Evolutionary conservation across 768 basidiomycete genomes (phyloP).

Genomic region (Mycena latifolia): DNA sequence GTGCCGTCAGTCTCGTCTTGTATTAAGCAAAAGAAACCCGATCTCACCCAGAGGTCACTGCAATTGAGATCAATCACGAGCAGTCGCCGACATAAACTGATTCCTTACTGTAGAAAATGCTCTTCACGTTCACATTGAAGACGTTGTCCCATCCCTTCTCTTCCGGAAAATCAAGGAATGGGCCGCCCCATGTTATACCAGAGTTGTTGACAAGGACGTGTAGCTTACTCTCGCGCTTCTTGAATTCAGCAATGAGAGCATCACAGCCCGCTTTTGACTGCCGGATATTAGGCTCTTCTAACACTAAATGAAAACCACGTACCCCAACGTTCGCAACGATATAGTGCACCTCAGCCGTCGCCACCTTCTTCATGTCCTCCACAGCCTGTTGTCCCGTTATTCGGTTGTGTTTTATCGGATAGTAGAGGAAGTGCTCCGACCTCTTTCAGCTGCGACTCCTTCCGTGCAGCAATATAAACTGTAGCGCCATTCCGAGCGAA

Average conservation of each 20-base stretch:
- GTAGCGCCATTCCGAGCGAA: conserved; percentile 88
- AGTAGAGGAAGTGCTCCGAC: conserved; percentile 53
- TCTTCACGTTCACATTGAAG: conserved; percentile 88
- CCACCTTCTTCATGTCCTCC: conserved; percentile 70
- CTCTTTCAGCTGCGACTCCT: conserved; percentile 82
- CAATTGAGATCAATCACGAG: background rate
- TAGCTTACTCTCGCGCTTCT: conserved; percentile 75
- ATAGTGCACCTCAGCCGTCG: conserved; percentile 75
- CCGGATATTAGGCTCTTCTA: background rate
- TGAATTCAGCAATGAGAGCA: conserved; percentile 74
- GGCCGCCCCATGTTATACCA: conserved; percentile 88
- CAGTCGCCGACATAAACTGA: background rate
- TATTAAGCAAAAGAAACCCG: background rate
- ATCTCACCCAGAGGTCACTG: background rate
- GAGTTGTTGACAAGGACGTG: too few relatives aligned
- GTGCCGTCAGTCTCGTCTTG: background rate
- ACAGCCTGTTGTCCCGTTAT: conserved; percentile 52
- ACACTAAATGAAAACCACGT: conserved; percentile 47
- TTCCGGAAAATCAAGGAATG: conserved; percentile 79
- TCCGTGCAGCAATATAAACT: conserved; percentile 89
- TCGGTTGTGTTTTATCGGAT: background rate
- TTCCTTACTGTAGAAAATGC: conserved; percentile 80
- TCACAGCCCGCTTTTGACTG: conserved; percentile 87
- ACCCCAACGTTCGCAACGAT: conserved; percentile 82
- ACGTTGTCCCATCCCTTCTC: conserved; percentile 90